Evolutionary conservation across 2,329 filamentous ascomycete genomes (phyloP), one percentile per base, ranked within the genome.

Genomic region (Chalaropsis ovoidea): DNA sequence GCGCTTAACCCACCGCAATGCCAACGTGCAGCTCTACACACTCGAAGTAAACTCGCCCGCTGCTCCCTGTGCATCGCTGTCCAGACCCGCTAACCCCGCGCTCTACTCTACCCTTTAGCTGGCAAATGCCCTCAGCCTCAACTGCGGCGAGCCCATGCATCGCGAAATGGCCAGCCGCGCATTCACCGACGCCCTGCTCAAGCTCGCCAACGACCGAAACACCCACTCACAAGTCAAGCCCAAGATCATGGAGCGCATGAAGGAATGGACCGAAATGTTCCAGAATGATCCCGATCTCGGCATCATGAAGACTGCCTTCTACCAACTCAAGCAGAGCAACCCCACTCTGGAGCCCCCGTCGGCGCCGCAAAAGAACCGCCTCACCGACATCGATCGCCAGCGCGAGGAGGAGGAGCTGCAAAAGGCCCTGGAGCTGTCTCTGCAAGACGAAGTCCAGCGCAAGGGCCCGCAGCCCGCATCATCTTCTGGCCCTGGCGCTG

Each of bases 391-490:
- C 60, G 94, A 99, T 75, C 84, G 94, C 69, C 88, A 90, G 76
- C 96, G 95, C 77, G 94, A 99, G 76, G 94, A 99, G 68, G 92
- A 97, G 62, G 94, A 99, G 76, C 79, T 99, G 65, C 94, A 97
- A 75, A 96, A 96, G 85, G 94, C 94, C 1, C 81, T 99, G 61
- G 92, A 88, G 72, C 80, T 99, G 72, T 96, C 91, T 54, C 83
- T 99, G 71, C 90, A 95, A 74, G 94, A 99, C 68, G 93, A 95
- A 72, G 81, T 83, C 70, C 78, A 79, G 68, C 85, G 86, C 74
- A 81, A 81, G 73, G 71, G 75, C 11, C 73, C 75, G 11, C 73
- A 77, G 43, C 71, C 76, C 0, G 74, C 75, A 62, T 69, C 77
- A 63, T 67, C 71, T 17, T 70, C 70, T 56, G 67, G 71, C 62